These are phyloP conservation scores for Tricholoma saponaceum DNA, from an alignment of 768 basidiomycete species.

Conservation along the genomic window DNA sequence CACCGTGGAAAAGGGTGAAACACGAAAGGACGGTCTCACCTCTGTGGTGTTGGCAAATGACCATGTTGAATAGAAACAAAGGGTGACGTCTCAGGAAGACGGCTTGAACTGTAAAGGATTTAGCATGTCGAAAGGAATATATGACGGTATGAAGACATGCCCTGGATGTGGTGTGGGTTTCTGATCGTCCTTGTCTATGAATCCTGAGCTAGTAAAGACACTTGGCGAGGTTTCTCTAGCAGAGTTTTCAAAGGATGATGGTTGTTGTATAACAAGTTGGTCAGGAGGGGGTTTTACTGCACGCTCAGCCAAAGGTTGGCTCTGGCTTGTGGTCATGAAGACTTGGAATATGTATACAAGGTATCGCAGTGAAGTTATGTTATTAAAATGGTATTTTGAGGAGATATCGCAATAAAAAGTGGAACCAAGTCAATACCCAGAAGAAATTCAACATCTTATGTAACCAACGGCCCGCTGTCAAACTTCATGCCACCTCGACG, in stretches of 20 bases:
- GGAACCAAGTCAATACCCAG: too few relatives aligned
- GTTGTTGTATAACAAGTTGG: background rate
- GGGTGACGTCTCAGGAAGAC: constrained; percentile 14
- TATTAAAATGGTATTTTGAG: background rate
- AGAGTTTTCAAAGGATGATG: background rate
- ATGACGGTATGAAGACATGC: constrained; percentile 3
- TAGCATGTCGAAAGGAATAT: background rate
- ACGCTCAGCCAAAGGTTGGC: too few relatives aligned
- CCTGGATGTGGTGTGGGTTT: constrained; percentile 6
- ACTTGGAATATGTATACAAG: background rate
- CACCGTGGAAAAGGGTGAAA: background rate
- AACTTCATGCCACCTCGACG: constrained; percentile 25
- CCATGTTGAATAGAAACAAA: constrained; percentile 23
- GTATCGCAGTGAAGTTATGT: background rate
- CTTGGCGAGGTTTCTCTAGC: constrained; percentile 7
- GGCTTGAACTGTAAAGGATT: constrained; percentile 10
- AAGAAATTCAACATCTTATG: background rate
- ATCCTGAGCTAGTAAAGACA: constrained; percentile 1
- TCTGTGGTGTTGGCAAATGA: constrained; percentile 35
- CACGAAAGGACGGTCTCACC: constrained; percentile 2
- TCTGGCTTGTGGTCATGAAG: constrained; percentile 6
- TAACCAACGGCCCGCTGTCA: too few relatives aligned
- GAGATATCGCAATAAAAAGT: too few relatives aligned
- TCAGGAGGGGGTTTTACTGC: constrained; percentile 1
- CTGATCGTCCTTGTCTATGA: constrained; percentile 7